Evolutionary conservation across 2,329 filamentous ascomycete genomes (phyloP), one percentile per base, ranked within the genome.

Genomic region (Epicoccum sorghinum): DNA sequence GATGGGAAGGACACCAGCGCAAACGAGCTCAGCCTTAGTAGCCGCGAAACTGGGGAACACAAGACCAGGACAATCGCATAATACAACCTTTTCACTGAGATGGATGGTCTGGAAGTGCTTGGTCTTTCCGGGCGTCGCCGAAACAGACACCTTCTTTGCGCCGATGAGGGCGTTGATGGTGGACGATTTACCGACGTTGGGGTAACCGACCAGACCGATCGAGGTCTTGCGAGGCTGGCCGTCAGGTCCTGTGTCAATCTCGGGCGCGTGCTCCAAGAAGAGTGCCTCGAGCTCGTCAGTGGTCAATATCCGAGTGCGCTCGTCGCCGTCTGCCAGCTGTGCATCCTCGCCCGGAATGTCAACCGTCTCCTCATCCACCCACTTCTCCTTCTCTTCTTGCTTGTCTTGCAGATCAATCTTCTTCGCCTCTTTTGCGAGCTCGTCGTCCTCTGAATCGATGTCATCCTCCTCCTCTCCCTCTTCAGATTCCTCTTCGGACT

Each of bases 101-200:
- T 97, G 93, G 55, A 99, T 95, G 1, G 95, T 99, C 76, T 99
- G 95, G 80, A 99, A 99, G 70, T 99, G 95, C 80, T 99, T 99
- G 12, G 95, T 99, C 80, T 99, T 99, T 73, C 95, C 95, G 4
- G 95, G 95, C 1, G 95, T 99, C 12, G 93, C 89, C 13, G 95
- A 99, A 35, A 99, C 96, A 0, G 93, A 98, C 5, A 99, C 95
- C 79, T 98, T 99, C 80, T 98, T 99, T 50, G 95, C 88, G 45
- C 96, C 96, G 54, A 98, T 93, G n/a, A 99, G 84, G 37, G 95
- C 93, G 79, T 99, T 99, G 82, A 99, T 99, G 13, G 95, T 99
- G 43, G 93, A 97, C 1, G 96, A 99, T 79, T 99, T 99, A 78
- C 95, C 95, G 60, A 99, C 95, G 79, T 99, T 99, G 69, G 95